Evolutionary conservation across 164 flowering plant genomes (phyloP), one percentile per base, ranked within the genome.

Genomic region (Hamamelis virginiana): DNA sequence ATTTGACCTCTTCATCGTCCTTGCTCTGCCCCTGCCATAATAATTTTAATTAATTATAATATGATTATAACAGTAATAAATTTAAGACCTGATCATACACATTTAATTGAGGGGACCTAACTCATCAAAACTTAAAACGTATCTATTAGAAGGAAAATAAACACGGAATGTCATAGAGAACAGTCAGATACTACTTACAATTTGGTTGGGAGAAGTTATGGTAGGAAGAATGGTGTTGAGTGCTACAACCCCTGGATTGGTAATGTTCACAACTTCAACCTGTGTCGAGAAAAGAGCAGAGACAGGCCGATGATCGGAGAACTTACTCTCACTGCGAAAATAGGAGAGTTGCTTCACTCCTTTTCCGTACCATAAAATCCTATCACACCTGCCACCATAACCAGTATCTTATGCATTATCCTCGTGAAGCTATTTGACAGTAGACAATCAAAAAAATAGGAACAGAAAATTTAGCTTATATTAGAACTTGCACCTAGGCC

Each of bases 231-330:
- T 51, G 18, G 26, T 33, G 19, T 62, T 22, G 56, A 75, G 33
- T 52, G 66, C 3, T 46, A 52, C 33, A 38, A 51, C 41, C 28
- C 50, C 72, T 28, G 76, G 65, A 67, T 73, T 77, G 3, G 63
- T 59, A 47, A 60, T 50, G 45, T 77, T 73, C 25, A 68, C 18
- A 21, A 80, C 76, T 59, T 86, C 91, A 28, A 86, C 74, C 33
- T 69, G 84, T 25, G 83, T 73, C 15, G 86, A 80, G 81, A 91
- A 92, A 26, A 88, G 81, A 33, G 96, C 92, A 63, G 86, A 86
- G 64, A 92, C 98, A 0, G 98, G 97, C 28, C 95, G 76, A 61
- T 92, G 97, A 76, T 92, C 98, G 0, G 93, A 91, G 68, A 91
- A 88, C 80, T 81, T 86, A 48, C 84, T 86, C 74, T 92, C 97